These are phyloP conservation scores for Fusarium illudens DNA, from an alignment of 2,329 filamentous ascomycete species.

Conservation along the genomic window DNA sequence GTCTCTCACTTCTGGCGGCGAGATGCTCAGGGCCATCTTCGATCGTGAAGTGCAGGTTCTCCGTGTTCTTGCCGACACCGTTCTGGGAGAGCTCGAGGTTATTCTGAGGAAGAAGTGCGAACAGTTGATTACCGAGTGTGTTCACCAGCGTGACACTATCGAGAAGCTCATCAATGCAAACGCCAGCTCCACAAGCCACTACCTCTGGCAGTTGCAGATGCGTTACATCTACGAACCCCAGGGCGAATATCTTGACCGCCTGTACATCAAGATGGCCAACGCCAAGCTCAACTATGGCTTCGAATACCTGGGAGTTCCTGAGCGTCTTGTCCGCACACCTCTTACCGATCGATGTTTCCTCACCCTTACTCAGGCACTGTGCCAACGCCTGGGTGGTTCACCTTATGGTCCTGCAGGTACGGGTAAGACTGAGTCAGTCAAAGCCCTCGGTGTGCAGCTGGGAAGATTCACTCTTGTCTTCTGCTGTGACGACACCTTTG, in stretches of 20 bases:
- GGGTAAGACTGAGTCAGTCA: conserved; percentile 98
- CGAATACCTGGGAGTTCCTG: conserved; percentile 95
- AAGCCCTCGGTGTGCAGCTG: conserved; percentile 94
- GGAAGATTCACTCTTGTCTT: conserved; percentile 98
- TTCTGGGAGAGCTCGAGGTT: conserved; percentile 86
- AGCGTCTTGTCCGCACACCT: conserved; percentile 94
- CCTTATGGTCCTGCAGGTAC: conserved; percentile 98
- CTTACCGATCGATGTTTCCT: conserved; percentile 98
- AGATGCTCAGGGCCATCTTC: conserved; percentile 74
- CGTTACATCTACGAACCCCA: conserved; percentile 88
- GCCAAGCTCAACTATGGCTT: conserved; percentile 95
- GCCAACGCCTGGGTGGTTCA: conserved; percentile 93
- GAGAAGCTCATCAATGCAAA: conserved; percentile 82
- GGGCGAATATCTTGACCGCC: conserved; percentile 81
- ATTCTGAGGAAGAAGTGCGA: conserved; percentile 96
- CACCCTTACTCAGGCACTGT: conserved; percentile 94
- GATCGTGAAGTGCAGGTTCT: conserved; percentile 87
- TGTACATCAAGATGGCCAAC: conserved; percentile 96
- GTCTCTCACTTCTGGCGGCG: conserved; percentile 76
- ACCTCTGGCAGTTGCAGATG: conserved; percentile 96
- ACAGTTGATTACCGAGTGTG: conserved; percentile 97
- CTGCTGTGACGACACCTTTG: conserved; percentile 99
- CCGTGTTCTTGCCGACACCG: conserved; percentile 84
- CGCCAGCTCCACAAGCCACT: conserved; percentile 79
- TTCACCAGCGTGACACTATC: conserved; percentile 94